phyloP scores from a whole-genome alignment of 805 yeast genomes.

The Myxozyma sirexii region DNA sequence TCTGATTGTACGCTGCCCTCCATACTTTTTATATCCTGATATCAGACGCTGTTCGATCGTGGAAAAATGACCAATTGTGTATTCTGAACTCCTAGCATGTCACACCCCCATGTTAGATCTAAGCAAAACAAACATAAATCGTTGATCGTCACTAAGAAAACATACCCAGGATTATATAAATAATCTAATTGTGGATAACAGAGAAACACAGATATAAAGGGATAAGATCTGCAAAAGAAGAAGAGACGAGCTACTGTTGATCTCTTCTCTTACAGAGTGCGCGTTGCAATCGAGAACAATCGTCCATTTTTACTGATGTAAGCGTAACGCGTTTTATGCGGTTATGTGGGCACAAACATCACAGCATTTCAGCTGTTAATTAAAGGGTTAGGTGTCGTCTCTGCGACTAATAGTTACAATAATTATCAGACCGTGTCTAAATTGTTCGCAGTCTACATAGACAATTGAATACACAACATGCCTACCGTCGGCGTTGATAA shows the following conservation, averaged over 20 bases:
- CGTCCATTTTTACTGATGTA: not conserved
- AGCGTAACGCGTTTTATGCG: not conserved
- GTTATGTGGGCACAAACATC: not conserved
- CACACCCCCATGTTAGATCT: constrained; percentile 1
- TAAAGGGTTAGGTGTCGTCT: not conserved
- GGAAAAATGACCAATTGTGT: not conserved
- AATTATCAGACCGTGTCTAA: not conserved
- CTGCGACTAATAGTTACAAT: not conserved
- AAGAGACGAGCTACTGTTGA: not conserved
- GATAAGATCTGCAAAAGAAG: not conserved
- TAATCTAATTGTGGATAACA: not conserved
- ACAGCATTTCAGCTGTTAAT: too few species aligned
- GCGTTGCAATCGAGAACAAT: not conserved
- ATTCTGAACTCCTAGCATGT: not conserved
- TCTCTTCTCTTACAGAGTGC: not conserved
- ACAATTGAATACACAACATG: constrained; percentile 52
- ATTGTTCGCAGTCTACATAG: not conserved
- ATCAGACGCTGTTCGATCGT: not conserved
- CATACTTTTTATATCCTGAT: not conserved
- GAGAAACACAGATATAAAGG: not conserved
- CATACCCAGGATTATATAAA: not conserved
- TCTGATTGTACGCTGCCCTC: constrained; percentile 38
- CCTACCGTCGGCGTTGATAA: constrained; percentile 97
- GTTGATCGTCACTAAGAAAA: not conserved
- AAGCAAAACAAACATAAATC: not conserved